phyloP scores from a whole-genome alignment of 2,329 filamentous ascomycete genomes.

The Talaromyces amestolkiae region DNA sequence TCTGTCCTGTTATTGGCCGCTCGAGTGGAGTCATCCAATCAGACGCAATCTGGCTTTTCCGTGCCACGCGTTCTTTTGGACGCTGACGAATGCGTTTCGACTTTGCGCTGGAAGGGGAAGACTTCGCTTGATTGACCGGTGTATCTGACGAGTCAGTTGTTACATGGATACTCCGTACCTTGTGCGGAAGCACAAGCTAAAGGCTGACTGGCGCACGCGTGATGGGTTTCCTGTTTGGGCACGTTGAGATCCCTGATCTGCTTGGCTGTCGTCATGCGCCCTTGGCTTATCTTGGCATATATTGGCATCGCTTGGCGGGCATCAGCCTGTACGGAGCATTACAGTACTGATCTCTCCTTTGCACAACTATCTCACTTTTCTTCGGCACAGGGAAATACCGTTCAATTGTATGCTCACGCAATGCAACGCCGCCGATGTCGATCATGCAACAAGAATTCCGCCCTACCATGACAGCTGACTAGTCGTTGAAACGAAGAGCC shows the following conservation, averaged over 20 bases:
- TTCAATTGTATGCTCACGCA: background rate
- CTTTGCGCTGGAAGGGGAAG: background rate
- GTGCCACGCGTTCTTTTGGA: background rate
- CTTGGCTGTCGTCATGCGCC: background rate
- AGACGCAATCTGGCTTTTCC: background rate
- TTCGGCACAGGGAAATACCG: too few relatives aligned
- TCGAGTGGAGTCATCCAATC: background rate
- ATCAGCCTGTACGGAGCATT: too few relatives aligned
- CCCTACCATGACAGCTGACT: background rate
- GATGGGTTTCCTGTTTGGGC: background rate
- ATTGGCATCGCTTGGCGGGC: background rate
- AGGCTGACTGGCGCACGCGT: background rate
- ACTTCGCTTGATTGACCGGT: background rate
- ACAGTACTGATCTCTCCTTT: too few relatives aligned
- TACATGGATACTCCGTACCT: background rate
- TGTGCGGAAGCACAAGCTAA: too few relatives aligned
- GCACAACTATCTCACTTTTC: too few relatives aligned
- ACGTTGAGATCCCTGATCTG: background rate
- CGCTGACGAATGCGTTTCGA: background rate
- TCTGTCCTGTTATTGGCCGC: background rate
- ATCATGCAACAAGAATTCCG: background rate
- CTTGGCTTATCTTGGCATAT: background rate
- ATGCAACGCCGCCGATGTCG: background rate
- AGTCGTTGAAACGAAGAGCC: background rate
- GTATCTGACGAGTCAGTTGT: background rate